Evolutionary conservation across 495 filamentous ascomycete genomes (phyloP).

Genomic region (Penicillium mononematosum): DNA sequence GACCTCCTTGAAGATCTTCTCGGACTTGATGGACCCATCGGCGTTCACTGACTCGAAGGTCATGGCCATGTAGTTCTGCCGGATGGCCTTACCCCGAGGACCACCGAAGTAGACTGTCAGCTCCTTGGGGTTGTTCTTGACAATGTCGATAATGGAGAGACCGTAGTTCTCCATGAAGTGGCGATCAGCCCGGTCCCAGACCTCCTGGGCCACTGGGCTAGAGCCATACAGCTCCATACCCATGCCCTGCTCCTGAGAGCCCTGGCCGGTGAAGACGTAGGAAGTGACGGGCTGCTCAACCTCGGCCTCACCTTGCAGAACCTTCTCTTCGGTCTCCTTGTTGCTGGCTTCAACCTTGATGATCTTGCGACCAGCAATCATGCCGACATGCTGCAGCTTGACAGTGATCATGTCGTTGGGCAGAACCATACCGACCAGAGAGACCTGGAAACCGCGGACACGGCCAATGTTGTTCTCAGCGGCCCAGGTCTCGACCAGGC

Average conservation of each 20-base stretch:
- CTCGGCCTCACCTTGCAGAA: conserved; percentile 90
- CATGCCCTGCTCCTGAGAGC: conserved; percentile 98
- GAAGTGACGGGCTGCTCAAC: conserved; percentile 97
- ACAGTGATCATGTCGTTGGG: conserved; percentile 94
- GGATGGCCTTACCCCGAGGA: conserved; percentile 92
- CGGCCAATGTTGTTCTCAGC: conserved; percentile 98
- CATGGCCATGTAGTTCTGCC: conserved; percentile 99
- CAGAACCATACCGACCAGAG: conserved; percentile 94
- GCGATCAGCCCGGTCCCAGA: conserved; percentile 96
- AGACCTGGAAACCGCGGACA: conserved; percentile 93
- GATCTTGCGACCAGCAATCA: conserved; percentile 97
- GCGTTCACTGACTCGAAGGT: conserved; percentile 94
- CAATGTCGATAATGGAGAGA: conserved; percentile 96
- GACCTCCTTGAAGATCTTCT: conserved; percentile 99
- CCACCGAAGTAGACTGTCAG: conserved; percentile 98
- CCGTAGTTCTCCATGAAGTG: conserved; percentile 99
- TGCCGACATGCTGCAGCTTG: conserved; percentile 92
- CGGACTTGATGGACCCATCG: conserved; percentile 90
- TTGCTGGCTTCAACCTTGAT: conserved; percentile 97
- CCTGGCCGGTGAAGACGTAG: conserved; percentile 98
- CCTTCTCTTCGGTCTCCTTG: conserved; percentile 91
- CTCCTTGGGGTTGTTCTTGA: conserved; percentile 99
- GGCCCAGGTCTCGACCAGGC: conserved; percentile 98
- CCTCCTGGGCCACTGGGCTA: conserved; percentile 90
- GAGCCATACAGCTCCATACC: conserved; percentile 97